A percentile compares a stretch with the other conserved stretches of the same genome.
Conservation (phyloP, 495 filamentous ascomycete genomes). For the Letharia columbiana region DNA sequence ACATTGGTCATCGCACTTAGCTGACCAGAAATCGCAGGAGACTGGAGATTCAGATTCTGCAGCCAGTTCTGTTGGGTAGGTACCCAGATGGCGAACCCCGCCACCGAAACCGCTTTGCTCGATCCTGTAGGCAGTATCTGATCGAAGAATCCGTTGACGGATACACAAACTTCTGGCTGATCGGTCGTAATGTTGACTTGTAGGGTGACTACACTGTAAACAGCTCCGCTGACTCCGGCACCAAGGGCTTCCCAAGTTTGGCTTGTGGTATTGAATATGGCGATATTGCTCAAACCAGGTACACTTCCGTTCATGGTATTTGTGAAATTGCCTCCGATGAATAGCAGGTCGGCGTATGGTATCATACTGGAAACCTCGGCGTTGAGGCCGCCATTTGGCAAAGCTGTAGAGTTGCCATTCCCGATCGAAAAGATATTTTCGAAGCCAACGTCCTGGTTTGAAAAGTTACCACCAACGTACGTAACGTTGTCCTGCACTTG, state of each 20-base stretch:
- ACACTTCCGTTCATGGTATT: constrained; percentile 54
- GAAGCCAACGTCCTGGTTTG: constrained; percentile 40
- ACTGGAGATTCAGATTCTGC: constrained; percentile 61
- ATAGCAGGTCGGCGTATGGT: constrained; percentile 54
- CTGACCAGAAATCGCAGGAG: constrained; percentile 57
- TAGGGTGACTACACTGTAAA: constrained; percentile 62
- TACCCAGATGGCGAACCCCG: constrained; percentile 90
- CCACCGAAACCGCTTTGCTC: constrained; percentile 49
- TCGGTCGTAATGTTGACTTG: constrained; percentile 69
- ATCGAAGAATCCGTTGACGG: constrained; percentile 73
- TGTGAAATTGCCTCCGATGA: constrained; percentile 80
- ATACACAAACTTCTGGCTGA: constrained; percentile 62
- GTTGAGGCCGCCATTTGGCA: constrained; percentile 71
- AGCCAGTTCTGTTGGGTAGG: constrained; percentile 83
- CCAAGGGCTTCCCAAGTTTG: constrained; percentile 73
- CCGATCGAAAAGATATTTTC: constrained; percentile 70
- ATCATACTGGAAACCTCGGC: constrained; percentile 65
- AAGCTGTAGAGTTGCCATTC: constrained; percentile 49
- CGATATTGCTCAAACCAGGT: constrained; percentile 60
- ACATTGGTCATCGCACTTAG: constrained; percentile 59
- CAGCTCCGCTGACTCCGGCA: constrained; percentile 75
- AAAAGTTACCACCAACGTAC: constrained; percentile 83
- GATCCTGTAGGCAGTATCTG: constrained; percentile 56
- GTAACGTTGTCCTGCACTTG: constrained; percentile 48
- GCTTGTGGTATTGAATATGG: constrained; percentile 58